A percentile compares a stretch with the other conserved stretches of the same genome.
Conservation (phyloP, 1,139 yeast species). For the Nakaseomyces delphensis region DNA sequence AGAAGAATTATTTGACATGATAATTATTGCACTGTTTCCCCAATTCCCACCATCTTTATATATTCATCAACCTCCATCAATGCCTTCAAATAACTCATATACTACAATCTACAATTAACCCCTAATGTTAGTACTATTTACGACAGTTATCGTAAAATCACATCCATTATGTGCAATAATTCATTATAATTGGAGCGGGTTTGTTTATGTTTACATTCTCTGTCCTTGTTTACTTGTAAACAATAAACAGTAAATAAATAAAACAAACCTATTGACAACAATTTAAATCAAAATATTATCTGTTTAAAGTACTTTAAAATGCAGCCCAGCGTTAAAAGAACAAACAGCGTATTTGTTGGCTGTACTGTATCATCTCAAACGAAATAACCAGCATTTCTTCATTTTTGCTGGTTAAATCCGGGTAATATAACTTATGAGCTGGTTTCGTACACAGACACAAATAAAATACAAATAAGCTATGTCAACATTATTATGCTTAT, state of each 20-base stretch:
- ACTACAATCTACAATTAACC: too few species aligned
- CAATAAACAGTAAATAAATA: not conserved
- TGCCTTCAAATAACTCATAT: too few species aligned
- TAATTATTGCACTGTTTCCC: not conserved
- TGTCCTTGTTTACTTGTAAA: not conserved
- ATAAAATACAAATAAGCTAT: too few species aligned
- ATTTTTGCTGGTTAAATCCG: not conserved
- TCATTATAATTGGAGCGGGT: slow-evolving; percentile 29
- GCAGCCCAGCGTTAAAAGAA: not conserved
- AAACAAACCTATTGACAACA: too few species aligned
- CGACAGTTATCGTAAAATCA: too few species aligned
- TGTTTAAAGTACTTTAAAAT: too few species aligned
- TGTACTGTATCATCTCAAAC: not conserved
- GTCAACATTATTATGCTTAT: too few species aligned
- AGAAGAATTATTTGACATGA: not conserved
- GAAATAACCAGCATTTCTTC: not conserved
- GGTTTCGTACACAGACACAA: too few species aligned
- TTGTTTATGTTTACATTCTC: slow-evolving; percentile 16
- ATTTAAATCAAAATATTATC: too few species aligned
- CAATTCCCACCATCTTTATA: not conserved
- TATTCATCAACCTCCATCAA: too few species aligned
- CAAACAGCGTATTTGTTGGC: not conserved
- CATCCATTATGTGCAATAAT: too few species aligned
- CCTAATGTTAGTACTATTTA: too few species aligned
- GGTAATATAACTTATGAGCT: not conserved